These are phyloP conservation scores for Sporormia fimetaria DNA, from an alignment of 495 filamentous ascomycete genomes.

Conservation along the genomic window DNA sequence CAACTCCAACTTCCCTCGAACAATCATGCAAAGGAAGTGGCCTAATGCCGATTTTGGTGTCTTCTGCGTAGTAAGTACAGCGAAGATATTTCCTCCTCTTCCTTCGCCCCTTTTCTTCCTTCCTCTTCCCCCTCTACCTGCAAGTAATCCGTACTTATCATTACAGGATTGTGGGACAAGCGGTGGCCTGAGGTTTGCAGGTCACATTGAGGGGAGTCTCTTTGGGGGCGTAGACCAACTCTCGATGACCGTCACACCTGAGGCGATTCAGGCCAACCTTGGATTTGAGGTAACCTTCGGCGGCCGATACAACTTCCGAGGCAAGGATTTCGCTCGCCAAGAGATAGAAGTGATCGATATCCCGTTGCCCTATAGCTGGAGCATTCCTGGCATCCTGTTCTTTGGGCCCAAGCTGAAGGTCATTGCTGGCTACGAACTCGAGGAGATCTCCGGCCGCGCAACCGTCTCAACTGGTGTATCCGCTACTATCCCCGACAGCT, in stretches of 20 bases:
- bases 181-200: background rate
- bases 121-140: no score
- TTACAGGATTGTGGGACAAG: conserved; percentile 1
- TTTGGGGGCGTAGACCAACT: conserved; percentile 4
- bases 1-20: background rate
- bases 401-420: conserved; percentile 2
- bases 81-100: no score
- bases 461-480: background rate
- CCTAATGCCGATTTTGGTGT: background rate
- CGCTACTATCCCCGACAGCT: conserved; percentile 1
- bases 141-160: no score
- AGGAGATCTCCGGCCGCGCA: background rate
- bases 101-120: no score
- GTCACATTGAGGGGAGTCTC: conserved; percentile 2
- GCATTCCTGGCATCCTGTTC: conserved; percentile 1
- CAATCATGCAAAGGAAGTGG: background rate
- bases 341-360: background rate
- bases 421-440: background rate
- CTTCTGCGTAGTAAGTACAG: conserved; percentile 1
- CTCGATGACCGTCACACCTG: background rate
- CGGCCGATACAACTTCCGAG: background rate
- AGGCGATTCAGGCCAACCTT: background rate
- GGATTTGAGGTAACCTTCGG: background rate
- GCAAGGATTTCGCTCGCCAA: background rate
- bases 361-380: background rate